Evolutionary conservation across 1,139 yeast genomes (phyloP).

Genomic region (Yamadazyma trypodendri): DNA sequence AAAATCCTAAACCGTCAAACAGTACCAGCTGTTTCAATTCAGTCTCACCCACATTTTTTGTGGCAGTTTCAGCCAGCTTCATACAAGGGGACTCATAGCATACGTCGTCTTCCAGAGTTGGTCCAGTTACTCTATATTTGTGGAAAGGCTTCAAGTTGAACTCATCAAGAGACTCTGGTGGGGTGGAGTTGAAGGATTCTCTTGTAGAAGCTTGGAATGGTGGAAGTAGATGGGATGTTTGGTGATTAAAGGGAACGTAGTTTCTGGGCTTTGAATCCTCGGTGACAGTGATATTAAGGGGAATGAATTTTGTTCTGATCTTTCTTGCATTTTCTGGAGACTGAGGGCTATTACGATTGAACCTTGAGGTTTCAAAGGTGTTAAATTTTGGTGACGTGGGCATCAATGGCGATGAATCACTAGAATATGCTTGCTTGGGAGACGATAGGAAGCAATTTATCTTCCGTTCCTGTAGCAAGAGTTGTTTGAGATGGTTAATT

Average conservation of each 20-base stretch:
- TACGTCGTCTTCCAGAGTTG: constrained; percentile 6
- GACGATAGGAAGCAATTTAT: constrained; percentile 17
- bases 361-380: too few species aligned
- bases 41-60: not conserved
- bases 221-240: constrained; percentile 14
- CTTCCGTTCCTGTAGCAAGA: constrained; percentile 25
- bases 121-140: constrained; percentile 10
- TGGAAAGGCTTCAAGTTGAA: constrained; percentile 16
- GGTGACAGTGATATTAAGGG: constrained; percentile 20
- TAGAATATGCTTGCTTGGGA: constrained; percentile 9
- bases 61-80: not conserved
- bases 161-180: not conserved
- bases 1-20: constrained; percentile 3
- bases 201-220: constrained; percentile 14
- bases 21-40: constrained; percentile 2
- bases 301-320: constrained; percentile 19
- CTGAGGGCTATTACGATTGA: not conserved
- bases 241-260: constrained; percentile 10
- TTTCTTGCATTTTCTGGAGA: constrained; percentile 7
- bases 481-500: constrained; percentile 24
- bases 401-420: constrained; percentile 8
- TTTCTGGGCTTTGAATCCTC: constrained; percentile 16
- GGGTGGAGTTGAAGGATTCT: not conserved
- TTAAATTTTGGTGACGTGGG: constrained; percentile 9
- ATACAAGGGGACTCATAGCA: not conserved